Base-by-base conservation (phyloP, 225 moss, liverwort and hornwort species). In the Neckera pumila region DNA sequence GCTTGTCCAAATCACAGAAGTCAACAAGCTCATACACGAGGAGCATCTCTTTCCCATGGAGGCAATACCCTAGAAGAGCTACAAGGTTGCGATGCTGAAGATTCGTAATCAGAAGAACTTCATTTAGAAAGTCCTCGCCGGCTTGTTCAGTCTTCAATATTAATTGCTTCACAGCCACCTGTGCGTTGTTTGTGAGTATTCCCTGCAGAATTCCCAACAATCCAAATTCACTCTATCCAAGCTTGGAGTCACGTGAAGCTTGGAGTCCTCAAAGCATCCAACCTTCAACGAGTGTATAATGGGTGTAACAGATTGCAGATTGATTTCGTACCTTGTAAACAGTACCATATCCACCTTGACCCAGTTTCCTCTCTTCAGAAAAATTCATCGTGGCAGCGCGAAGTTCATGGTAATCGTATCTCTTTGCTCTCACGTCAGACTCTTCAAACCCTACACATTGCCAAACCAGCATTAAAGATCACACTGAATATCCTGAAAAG, bases 1-100 rank as follows among this genome's bases (percentile, higher is more conserved):
- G 86, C 89, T 94, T 93, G n/a, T 87, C 94, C 81, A 94, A 66
- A 71, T 93, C 93, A 34, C 84, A 82, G 76, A 86, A 87, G 86
- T 94, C 94, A 2, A 90, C 92, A 75, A 86, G 64, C 38, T 93
- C 94, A 61, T 92, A 94, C 28, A 94, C 91, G 19, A 94, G 84
- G 27, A 93, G 86, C 87, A 91, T 93, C 64, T 91, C 85, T 57
- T 90, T 89, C 9, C 89, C 89, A 20, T 92, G 83, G 25, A 94
- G 84, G 71, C 93, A 94, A 86, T 92, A 94, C 16, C 92, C 94
- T 88, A 89, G 84, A 5, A 92, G 71, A 17, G 77, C 9, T 31
- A 90, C 90, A 26, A 92, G 88, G 66, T 92, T 92, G 63, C 92
- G 89, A 58, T 92, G 92, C 21, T 91, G 91, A 61, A 92, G 91